Percentiles rank a stretch among this genome's conserved stretches.
These are phyloP conservation scores for Puya raimondii DNA, from an alignment of 176 grass and related monocot genomes.

Conservation along the genomic window DNA sequence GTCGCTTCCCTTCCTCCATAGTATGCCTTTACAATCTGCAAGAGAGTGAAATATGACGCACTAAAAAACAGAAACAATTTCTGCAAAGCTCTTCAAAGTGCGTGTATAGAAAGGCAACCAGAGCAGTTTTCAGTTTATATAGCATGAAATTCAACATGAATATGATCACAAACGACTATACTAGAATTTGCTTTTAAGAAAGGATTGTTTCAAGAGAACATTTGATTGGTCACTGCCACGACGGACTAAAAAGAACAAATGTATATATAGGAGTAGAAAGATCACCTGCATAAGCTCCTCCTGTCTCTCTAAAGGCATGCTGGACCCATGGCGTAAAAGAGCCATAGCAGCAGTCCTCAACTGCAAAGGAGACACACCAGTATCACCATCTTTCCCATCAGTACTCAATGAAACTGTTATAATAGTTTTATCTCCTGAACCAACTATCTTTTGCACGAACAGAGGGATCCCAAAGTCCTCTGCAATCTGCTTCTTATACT, in stretches of 20 bases:
- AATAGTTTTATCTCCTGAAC: slow-evolving; percentile 52
- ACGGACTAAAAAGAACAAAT: background rate
- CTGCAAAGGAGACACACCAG: slow-evolving; percentile 81
- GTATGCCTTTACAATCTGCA: slow-evolving; percentile 75
- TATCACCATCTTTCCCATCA: slow-evolving; percentile 29
- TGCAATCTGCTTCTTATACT: slow-evolving; percentile 73
- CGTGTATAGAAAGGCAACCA: background rate
- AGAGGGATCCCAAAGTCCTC: slow-evolving; percentile 78
- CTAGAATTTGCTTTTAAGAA: too few species aligned
- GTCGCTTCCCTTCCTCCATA: slow-evolving; percentile 77
- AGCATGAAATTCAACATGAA: too few species aligned
- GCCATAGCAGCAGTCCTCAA: slow-evolving; percentile 93
- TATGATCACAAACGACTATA: too few species aligned
- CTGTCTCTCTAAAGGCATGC: slow-evolving; percentile 69
- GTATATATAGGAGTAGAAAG: background rate
- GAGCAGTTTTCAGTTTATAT: too few species aligned
- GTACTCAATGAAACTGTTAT: slow-evolving; percentile 25
- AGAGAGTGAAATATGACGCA: slow-evolving; percentile 2
- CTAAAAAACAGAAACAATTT: slow-evolving; percentile 10
- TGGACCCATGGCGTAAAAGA: slow-evolving; percentile 79
- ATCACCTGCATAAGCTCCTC: slow-evolving; percentile 71
- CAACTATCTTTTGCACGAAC: slow-evolving; percentile 93
- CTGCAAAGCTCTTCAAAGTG: background rate
- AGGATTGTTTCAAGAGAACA: too few species aligned
- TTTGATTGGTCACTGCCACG: background rate